These are phyloP conservation scores for Epichloe gansuensis DNA, from an alignment of 2,329 filamentous ascomycete species.

Conservation along the genomic window DNA sequence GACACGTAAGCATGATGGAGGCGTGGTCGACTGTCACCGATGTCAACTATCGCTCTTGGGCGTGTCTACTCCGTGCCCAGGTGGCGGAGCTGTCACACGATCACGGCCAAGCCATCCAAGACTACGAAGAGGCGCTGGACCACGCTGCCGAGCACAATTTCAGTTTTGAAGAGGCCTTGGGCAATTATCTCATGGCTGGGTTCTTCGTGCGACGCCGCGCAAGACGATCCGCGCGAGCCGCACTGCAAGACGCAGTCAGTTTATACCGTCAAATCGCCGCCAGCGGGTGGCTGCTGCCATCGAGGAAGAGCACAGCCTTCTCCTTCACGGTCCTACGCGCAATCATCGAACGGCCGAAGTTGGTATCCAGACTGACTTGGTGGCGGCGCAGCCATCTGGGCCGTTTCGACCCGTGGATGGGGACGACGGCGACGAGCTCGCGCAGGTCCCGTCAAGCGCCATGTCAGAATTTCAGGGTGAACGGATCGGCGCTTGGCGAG, in stretches of 20 bases:
- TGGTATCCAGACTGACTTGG: constrained; percentile 60
- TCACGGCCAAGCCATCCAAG: constrained; percentile 44
- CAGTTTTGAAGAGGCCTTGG: constrained; percentile 58
- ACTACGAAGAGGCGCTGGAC: constrained; percentile 61
- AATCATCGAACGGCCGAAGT: constrained; percentile 49
- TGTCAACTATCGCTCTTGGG: constrained; percentile 62
- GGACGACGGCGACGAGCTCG: constrained; percentile 30
- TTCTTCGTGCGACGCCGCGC: constrained; percentile 55
- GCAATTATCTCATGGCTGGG: constrained; percentile 62
- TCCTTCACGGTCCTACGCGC: constrained; percentile 50
- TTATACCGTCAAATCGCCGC: constrained; percentile 60
- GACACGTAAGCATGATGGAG: constrained; percentile 48
- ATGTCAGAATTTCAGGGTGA: constrained; percentile 42
- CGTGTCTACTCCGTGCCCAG: constrained; percentile 55
- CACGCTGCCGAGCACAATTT: constrained; percentile 58
- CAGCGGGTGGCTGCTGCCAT: constrained; percentile 57
- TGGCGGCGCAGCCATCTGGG: constrained; percentile 40
- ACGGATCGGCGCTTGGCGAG: constrained; percentile 51
- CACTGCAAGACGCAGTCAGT: constrained; percentile 53
- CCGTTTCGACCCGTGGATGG: constrained; percentile 37
- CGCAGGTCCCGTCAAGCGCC: constrained; percentile 30
- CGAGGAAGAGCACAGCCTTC: constrained; percentile 52
- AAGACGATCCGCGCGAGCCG: constrained; percentile 55
- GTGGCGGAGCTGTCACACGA: constrained; percentile 49
- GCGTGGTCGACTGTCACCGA: constrained; percentile 52